Percentiles rank a stretch among this genome's conserved stretches.
These are phyloP conservation scores for Pichia terricola DNA, from an alignment of 1,139 yeast genomes.

Conservation along the genomic window DNA sequence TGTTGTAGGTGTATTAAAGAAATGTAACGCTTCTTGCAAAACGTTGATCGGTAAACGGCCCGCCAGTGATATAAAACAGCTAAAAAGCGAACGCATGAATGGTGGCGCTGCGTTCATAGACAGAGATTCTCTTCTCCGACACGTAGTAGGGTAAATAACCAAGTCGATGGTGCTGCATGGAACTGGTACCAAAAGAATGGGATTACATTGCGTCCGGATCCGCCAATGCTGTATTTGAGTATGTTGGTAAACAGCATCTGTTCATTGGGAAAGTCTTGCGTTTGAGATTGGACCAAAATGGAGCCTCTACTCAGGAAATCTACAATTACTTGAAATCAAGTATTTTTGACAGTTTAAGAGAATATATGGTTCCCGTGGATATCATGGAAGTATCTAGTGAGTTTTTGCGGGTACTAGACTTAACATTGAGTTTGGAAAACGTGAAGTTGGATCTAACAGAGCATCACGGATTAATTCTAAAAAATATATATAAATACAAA, in stretches of 20 bases:
- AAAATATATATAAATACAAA: slow-evolving; percentile 13
- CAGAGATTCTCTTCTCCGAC: no score
- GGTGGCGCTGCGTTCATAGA: no score
- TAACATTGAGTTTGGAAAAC: no score
- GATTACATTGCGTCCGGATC: slow-evolving; percentile 17
- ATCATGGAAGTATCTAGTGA: no score
- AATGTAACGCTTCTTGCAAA: no score
- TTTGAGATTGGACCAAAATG: slow-evolving; percentile 13
- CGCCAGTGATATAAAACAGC: no score
- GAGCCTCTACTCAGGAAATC: slow-evolving; percentile 14
- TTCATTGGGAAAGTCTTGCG: slow-evolving; percentile 17
- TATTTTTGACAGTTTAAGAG: slow-evolving; percentile 9
- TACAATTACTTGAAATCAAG: slow-evolving; percentile 11
- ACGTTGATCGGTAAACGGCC: no score
- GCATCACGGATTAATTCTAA: slow-evolving; percentile 18
- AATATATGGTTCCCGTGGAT: slow-evolving; percentile 8
- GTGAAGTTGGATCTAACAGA: slow-evolving; percentile 4
- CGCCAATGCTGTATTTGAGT: slow-evolving; percentile 22
- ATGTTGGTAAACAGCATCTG: slow-evolving; percentile 9
- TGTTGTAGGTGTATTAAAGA: no score
- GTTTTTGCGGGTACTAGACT: no score
- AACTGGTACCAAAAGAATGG: slow-evolving; percentile 13
- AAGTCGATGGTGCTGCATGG: neutral
- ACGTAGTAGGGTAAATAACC: no score
- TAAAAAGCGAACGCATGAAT: no score